Base-by-base conservation (phyloP, 305 asterid species). In the Striga hermonthica region DNA sequence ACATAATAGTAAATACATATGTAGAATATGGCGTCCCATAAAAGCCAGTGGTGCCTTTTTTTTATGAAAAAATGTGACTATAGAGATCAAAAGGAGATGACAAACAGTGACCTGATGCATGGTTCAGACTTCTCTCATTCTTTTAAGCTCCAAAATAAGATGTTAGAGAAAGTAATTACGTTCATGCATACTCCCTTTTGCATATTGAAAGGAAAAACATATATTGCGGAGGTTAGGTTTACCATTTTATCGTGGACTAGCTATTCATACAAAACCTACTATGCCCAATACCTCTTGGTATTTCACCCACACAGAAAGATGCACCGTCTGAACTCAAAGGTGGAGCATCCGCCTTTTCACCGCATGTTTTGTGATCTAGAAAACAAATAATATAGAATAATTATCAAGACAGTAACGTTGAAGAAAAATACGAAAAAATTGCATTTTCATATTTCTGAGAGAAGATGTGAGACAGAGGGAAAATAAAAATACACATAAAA, bases 281-380 rank as follows among this genome's bases (percentile, higher is more conserved):
- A 35, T 48, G 44, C 7, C 31, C 36, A 72, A 59, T 91, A 94
- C 99, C 99, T 94, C 91, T 77, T 78, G 96, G 87, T 98, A 94
- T 67, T 79, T 84, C 65, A 53, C 72, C 78, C 90, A n/a, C 88
- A 73, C 99, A 94, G 75, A 85, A 88, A 70, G 87, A 80, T 64
- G 77, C 76, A 76, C 66, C 76, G 37, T 69, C 65, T 53, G 91
- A 76, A 77, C 74, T 80, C 60, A 41, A 56, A 77, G 83, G 66
- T 11, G 71, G 66, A 60, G 57, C 76, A 71, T 66, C 48, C 43
- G 49, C 77, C 76, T 54, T 79, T 73, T 76, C 80, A 60, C 79
- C 57, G 86, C 98, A 91, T 41, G 89, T 83, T 69, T 59, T 78
- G 82, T 94, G 99, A 86, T 88, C 99, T 94, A 80, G 13, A 65